Percentiles rank a stretch among this genome's conserved stretches.
Evolutionary conservation across 2,329 filamentous ascomycete species (phyloP).

Genomic region (Trichoderma sp.): DNA sequence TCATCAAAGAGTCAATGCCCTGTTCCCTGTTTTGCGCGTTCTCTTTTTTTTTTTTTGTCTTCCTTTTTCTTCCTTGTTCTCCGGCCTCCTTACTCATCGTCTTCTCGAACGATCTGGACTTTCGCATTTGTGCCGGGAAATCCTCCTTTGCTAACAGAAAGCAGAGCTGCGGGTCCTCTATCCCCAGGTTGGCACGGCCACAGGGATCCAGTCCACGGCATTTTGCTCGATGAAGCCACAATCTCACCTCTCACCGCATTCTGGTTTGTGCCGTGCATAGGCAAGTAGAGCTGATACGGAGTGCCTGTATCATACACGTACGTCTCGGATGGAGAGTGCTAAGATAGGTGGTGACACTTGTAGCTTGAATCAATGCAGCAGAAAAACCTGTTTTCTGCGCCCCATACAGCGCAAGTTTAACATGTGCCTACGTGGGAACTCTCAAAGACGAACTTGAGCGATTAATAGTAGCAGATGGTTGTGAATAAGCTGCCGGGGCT

Average conservation of each 20-base stretch:
- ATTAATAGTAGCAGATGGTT: neutral
- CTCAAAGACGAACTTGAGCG: neutral
- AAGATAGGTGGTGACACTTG: neutral
- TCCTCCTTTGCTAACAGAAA: neutral
- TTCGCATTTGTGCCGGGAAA: neutral
- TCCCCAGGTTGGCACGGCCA: conserved; percentile 1
- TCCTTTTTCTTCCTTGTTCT: neutral
- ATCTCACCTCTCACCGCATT: neutral
- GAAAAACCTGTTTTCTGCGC: conserved; percentile 5
- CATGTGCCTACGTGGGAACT: neutral
- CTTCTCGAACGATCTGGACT: conserved; percentile 4
- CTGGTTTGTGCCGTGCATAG: neutral
- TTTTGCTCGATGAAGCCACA: neutral
- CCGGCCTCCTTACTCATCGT: neutral
- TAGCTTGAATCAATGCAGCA: neutral
- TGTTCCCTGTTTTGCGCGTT: neutral
- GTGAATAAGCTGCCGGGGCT: neutral
- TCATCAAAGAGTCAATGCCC: conserved; percentile 4
- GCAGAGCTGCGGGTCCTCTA: conserved; percentile 2
- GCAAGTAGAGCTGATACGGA: neutral
- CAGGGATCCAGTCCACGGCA: neutral
- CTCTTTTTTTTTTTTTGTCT: neutral
- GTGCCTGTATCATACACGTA: neutral
- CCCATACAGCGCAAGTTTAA: neutral
- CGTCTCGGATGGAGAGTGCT: neutral